A percentile compares a stretch with the other conserved stretches of the same genome.
These are phyloP conservation scores for Phlebopus sp. DNA, from an alignment of 1,284 basidiomycete genomes.

Conservation along the genomic window DNA sequence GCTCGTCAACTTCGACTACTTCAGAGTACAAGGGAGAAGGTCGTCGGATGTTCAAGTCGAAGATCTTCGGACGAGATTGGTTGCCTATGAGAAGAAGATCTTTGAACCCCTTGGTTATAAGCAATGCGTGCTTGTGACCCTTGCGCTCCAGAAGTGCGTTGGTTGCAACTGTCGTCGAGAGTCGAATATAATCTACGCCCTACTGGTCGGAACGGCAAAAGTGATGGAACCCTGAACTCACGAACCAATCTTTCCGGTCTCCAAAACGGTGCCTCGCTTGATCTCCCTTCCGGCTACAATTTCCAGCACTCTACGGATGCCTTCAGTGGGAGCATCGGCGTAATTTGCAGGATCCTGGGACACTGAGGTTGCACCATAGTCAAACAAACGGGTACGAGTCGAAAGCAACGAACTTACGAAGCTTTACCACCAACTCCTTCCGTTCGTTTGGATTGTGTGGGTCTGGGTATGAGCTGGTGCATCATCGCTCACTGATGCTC, in stretches of 20 bases:
- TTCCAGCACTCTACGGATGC: conserved; percentile 89
- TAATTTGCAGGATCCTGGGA: conserved; percentile 89
- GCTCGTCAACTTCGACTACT: conserved; percentile 90
- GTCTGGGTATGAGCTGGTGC: conserved; percentile 67
- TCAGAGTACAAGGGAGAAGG: conserved; percentile 76
- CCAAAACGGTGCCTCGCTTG: conserved; percentile 63
- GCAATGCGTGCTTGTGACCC: conserved; percentile 85
- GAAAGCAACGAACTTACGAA: conserved; percentile 48
- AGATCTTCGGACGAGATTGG: conserved; percentile 88
- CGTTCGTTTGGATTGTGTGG: conserved; percentile 54
- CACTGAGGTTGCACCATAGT: conserved; percentile 42
- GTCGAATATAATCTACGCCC: conserved; percentile 78
- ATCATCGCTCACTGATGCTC: conserved; percentile 2
- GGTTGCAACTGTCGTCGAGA: conserved; percentile 95
- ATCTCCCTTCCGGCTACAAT: conserved; percentile 67
- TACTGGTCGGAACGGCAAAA: background rate
- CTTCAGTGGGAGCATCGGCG: conserved; percentile 91
- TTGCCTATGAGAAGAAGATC: conserved; percentile 92
- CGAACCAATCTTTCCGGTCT: conserved; percentile 81
- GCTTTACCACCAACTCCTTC: conserved; percentile 79
- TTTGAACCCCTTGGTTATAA: conserved; percentile 91
- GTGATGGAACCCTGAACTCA: background rate
- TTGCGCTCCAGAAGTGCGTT: conserved; percentile 95
- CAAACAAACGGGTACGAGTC: background rate
- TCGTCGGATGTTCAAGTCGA: conserved; percentile 84